Base-by-base conservation (phyloP, 2,329 filamentous ascomycete species). In the Esteya vermicola region DNA sequence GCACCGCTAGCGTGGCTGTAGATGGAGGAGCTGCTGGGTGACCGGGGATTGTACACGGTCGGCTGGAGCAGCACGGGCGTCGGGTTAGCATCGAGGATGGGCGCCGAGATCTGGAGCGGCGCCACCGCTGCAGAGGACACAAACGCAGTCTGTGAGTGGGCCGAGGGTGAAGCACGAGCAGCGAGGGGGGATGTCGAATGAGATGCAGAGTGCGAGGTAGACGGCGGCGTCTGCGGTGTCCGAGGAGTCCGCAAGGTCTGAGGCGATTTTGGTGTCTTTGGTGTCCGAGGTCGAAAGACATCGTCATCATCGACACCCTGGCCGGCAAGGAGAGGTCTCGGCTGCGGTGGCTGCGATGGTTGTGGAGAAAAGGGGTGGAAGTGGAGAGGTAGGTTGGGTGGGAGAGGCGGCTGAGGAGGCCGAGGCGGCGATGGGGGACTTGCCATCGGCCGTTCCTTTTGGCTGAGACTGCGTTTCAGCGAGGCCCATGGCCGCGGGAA, bases 11-110 rank as follows among this genome's bases (percentile, higher is more conserved):
- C 35, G 18, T 12, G 27, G 18, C 14, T 16, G 39, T 21, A 19
- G 33, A 39, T 43, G 23, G 48, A 44, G n/a, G n/a, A n/a, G n/a
- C n/a, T n/a, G n/a, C n/a, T n/a, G n/a, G 45, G 45, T 19, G 50
- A 43, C 1, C 48, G 51, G 1, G 72, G 69, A 46, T 73, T 61
- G 51, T 77, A 78, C 26, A 71, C 66, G 12, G 68, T 68, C 3
- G 74, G 70, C 49, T 72, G 71, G 9, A 78, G 61, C 16, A 70
- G 54, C 21, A 70, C 61, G 2, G 69, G 68, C 42, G 66, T 63
- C 9, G 67, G 65, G 21, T 63, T 59, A n/a, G 59, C 54, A 40
- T 59, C 52, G 33, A 71, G 61, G 40, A 72, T 67, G 18, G 70
- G 71, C 3, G 67, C 60, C 3, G 64, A 63, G 53, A 72, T 70